phyloP scores from a whole-genome alignment of 2,329 filamentous ascomycete genomes.

The Annulohypoxylon truncatum region DNA sequence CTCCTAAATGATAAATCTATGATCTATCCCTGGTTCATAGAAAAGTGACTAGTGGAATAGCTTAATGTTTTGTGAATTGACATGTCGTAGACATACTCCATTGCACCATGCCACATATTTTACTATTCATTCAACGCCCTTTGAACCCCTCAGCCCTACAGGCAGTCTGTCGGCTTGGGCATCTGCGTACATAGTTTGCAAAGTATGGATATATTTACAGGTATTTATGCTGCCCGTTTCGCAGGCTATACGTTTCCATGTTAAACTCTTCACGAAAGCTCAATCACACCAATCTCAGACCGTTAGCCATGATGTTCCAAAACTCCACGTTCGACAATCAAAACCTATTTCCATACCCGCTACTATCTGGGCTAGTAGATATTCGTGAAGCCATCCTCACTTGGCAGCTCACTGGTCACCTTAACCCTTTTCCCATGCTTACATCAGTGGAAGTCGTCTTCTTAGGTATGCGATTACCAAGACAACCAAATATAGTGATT shows the following conservation, averaged over 20 bases:
- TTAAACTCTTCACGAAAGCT: background rate
- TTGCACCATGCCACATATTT: background rate
- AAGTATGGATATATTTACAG: too few species aligned
- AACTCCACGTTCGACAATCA: background rate
- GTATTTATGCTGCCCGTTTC: too few species aligned
- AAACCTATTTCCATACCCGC: background rate
- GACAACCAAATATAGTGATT: background rate
- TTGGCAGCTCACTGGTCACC: background rate
- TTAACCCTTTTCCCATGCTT: background rate
- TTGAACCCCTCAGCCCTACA: too few species aligned
- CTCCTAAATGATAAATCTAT: conserved; percentile 15
- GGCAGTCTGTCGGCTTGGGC: too few species aligned
- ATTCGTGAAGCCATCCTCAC: background rate
- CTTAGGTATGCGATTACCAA: background rate
- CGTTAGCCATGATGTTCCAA: too few species aligned
- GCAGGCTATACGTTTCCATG: background rate
- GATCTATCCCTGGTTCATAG: background rate
- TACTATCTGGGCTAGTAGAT: background rate
- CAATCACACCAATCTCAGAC: background rate
- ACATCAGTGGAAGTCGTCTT: background rate
- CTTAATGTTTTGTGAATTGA: background rate
- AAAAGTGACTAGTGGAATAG: background rate
- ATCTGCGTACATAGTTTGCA: too few species aligned
- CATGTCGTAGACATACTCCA: background rate
- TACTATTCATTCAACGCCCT: background rate